Percentiles rank a stretch among this genome's conserved stretches.
These are phyloP conservation scores for Camelina hispida DNA, from an alignment of 345 rosid species.

Conservation along the genomic window DNA sequence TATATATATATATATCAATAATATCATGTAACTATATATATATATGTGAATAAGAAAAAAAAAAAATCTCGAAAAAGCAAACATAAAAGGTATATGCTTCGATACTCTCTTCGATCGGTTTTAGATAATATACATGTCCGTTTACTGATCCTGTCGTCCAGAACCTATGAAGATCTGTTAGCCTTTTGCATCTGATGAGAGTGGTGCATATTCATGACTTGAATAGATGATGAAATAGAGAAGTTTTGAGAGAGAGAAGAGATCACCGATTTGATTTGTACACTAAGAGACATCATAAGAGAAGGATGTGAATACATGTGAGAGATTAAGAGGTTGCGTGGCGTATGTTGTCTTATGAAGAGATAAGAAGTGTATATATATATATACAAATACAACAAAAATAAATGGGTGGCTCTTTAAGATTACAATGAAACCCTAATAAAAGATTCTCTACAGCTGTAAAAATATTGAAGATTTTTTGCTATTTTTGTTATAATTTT, in stretches of 20 bases:
- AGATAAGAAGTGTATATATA: neutral
- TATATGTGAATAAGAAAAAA: neutral
- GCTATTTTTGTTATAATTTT: too few relatives aligned
- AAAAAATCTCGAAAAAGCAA: too few relatives aligned
- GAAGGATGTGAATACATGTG: neutral
- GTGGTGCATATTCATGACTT: neutral
- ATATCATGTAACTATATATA: neutral
- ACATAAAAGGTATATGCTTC: too few relatives aligned
- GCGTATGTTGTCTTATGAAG: neutral
- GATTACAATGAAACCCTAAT: too few relatives aligned
- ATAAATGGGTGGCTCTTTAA: neutral
- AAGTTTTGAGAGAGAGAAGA: neutral
- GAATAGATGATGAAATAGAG: neutral
- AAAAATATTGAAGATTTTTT: too few relatives aligned
- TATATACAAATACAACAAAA: neutral
- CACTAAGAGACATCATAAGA: neutral
- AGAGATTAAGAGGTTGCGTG: neutral
- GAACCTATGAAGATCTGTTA: neutral
- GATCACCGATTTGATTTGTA: neutral
- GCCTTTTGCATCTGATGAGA: neutral
- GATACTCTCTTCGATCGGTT: neutral
- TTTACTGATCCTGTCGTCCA: too few relatives aligned
- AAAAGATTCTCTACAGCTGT: too few relatives aligned
- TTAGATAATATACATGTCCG: too few relatives aligned
- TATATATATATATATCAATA: too few relatives aligned